phyloP scores from a whole-genome alignment of 2,329 filamentous ascomycete species.

The Polychaeton citri region DNA sequence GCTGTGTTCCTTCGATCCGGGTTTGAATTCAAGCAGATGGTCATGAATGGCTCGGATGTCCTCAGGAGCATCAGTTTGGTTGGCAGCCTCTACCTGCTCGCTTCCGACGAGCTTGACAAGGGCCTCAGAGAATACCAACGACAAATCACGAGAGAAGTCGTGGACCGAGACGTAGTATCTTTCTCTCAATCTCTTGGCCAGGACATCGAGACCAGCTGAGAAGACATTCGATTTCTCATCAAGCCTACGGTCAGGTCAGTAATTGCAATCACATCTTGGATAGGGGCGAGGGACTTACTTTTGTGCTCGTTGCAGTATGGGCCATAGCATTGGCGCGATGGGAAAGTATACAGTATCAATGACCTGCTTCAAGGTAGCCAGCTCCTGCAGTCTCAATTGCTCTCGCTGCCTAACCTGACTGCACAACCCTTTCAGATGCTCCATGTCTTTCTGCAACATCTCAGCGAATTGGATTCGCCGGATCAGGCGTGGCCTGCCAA shows the following conservation, averaged over 20 bases:
- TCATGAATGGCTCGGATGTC: slow-evolving; percentile 28
- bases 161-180: slow-evolving; percentile 47
- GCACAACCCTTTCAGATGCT: slow-evolving; percentile 58
- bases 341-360: slow-evolving; percentile 90
- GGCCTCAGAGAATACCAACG: slow-evolving; percentile 41
- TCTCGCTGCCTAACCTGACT: slow-evolving; percentile 64
- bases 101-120: slow-evolving; percentile 20
- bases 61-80: slow-evolving; percentile 8
- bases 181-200: slow-evolving; percentile 41
- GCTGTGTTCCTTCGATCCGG: slow-evolving; percentile 25
- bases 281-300: slow-evolving; percentile 45
- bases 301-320: slow-evolving; percentile 67
- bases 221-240: slow-evolving; percentile 45
- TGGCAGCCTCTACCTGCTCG: slow-evolving; percentile 11
- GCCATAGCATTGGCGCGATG: slow-evolving; percentile 59
- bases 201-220: slow-evolving; percentile 37
- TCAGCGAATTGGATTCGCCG: slow-evolving; percentile 83
- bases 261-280: slow-evolving; percentile 3
- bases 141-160: slow-evolving; percentile 46
- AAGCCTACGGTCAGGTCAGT: slow-evolving; percentile 39
- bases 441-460: slow-evolving; percentile 60
- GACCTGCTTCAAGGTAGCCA: slow-evolving; percentile 62
- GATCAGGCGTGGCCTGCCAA: slow-evolving; percentile 62
- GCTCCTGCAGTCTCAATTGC: slow-evolving; percentile 60
- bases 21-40: slow-evolving; percentile 23